Conservation (phyloP, 805 yeast species). For the Ogataea chonburiensis region DNA sequence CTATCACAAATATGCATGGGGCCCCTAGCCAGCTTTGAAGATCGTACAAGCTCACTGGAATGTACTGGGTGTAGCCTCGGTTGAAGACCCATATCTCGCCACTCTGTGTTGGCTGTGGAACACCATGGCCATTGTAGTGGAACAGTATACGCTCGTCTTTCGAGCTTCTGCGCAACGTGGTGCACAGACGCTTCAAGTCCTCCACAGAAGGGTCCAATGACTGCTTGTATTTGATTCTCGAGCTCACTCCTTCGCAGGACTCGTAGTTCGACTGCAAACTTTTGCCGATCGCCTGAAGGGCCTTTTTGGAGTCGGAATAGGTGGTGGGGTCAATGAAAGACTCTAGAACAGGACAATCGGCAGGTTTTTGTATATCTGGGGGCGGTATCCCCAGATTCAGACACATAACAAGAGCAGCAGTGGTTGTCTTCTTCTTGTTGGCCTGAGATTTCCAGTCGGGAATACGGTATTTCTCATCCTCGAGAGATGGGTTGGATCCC, state of each 20-base stretch:
- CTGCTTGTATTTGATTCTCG: constrained; percentile 87
- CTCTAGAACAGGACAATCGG: constrained; percentile 88
- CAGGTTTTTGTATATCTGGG: constrained; percentile 90
- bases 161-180: constrained; percentile 82
- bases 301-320: constrained; percentile 82
- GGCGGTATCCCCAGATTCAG: constrained; percentile 95
- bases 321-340: constrained; percentile 91
- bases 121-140: constrained; percentile 98
- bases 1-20: constrained; percentile 92
- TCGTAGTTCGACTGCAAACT: constrained; percentile 86
- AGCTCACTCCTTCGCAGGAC: constrained; percentile 54
- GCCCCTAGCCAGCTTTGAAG: constrained; percentile 97
- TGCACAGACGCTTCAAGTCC: constrained; percentile 88
- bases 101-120: constrained; percentile 92
- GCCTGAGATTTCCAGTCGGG: constrained; percentile 89
- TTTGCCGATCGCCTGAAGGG: constrained; percentile 88
- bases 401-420: constrained; percentile 89
- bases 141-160: constrained; percentile 90
- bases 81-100: constrained; percentile 99
- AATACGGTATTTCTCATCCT: constrained; percentile 64
- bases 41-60: constrained; percentile 93
- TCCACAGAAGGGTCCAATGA: constrained; percentile 93
- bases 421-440: constrained; percentile 88
- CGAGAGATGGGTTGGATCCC: constrained; percentile 72
- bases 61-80: constrained; percentile 94